Conservation (phyloP, 73 alveolate species). For the Paramecium sonneborni region DNA sequence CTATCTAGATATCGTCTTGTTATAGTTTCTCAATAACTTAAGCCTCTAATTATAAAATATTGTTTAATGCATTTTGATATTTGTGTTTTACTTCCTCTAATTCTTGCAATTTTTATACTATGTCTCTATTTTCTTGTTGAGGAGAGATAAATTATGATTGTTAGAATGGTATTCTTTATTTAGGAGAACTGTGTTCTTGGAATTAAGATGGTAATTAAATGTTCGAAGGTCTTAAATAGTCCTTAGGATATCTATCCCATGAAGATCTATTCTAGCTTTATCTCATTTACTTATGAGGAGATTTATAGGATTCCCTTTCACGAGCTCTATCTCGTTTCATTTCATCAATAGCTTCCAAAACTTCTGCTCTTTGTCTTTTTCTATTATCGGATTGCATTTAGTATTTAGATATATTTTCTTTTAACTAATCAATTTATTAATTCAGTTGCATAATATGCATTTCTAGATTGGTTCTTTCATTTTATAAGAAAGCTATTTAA, state of each 20-base stretch:
- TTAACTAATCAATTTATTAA: conserved; percentile 11
- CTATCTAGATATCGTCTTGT: background rate
- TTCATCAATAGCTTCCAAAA: conserved; percentile 33
- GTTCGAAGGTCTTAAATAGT: background rate
- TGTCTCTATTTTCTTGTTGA: conserved; percentile 34
- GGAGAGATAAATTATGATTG: conserved; percentile 1
- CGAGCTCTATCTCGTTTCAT: conserved; percentile 51
- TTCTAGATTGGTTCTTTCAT: conserved; percentile 37
- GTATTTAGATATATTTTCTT: background rate
- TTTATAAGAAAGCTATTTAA: background rate
- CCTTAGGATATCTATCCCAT: conserved; percentile 14
- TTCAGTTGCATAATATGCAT: conserved; percentile 4
- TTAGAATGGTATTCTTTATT: background rate
- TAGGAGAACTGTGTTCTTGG: background rate
- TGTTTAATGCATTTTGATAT: conserved; percentile 31
- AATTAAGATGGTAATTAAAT: background rate
- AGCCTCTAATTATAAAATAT: conserved; percentile 26
- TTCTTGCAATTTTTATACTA: conserved; percentile 29
- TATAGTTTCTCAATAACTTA: conserved; percentile 43
- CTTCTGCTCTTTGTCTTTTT: conserved; percentile 50
- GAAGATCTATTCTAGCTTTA: conserved; percentile 27
- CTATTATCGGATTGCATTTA: conserved; percentile 9
- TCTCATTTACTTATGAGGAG: conserved; percentile 7
- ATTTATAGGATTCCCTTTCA: conserved; percentile 44
- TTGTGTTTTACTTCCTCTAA: conserved; percentile 56